Evolutionary conservation across 2,329 filamentous ascomycete genomes (phyloP), one percentile per base, ranked within the genome.

Genomic region (Diplodia intermedia): DNA sequence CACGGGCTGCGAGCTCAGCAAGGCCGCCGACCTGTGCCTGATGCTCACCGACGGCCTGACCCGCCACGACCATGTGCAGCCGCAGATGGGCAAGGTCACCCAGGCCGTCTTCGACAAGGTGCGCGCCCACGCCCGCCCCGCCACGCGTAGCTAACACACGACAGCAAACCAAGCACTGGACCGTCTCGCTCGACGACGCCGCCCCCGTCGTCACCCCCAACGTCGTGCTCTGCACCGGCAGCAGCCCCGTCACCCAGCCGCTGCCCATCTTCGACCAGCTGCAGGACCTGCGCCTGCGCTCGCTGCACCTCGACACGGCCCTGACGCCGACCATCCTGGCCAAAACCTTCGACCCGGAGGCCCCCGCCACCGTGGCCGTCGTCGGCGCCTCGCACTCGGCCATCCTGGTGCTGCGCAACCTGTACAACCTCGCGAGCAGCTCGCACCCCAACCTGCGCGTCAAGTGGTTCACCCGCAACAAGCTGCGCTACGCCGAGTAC

Each of bases 311-410:
- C 12, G 87, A 89, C 72, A 75, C 79, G 6, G 85, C 85, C 3
- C 81, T 90, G 8, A 84, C 84, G 26, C 87, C 87, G 4, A 82
- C 83, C 1, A 72, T 80, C 2, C 80, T 89, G 15, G 72, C 79
- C 6, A 73, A 77, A 5, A 71, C 75, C n/a, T 76, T 86, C 11
- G 78, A 79, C 8, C 70, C 73, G 5, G 73, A 80, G 29, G 70
- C 71, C 15, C 71, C 77, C 7, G 74, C 76, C 1, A 86, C 82
- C 2, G 76, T 90, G 18, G 86, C 82, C 14, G 86, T 90, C 11
- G 80, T 90, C 11, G 88, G 88, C 38, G 86, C 86, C 54, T 89
- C 87, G 1, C 88, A 90, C 76, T 88, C 85, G 53, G 88, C 88
- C 14, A 86, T 90, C 57, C 81, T 90, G 11, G 86, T 88, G 29